Evolutionary conservation across 768 basidiomycete species (phyloP), one percentile per base, ranked within the genome.

Genomic region (Naganishia vishniacii): DNA sequence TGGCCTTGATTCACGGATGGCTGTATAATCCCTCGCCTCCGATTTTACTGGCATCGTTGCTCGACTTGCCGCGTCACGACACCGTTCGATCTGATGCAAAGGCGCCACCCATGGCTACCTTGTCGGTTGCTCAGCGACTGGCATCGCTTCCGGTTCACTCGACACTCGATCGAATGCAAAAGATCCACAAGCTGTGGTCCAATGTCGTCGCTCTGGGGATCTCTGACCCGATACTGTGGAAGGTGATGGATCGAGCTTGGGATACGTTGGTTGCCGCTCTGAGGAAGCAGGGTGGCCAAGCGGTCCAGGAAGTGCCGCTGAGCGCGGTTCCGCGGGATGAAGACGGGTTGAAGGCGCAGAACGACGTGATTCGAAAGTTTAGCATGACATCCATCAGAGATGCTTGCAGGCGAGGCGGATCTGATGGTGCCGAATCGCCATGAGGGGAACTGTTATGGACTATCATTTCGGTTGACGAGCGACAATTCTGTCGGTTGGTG

Each of bases 181-280:
- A 48, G 20, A 81, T 88, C 40, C 82, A 85, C 62, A 87, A 85
- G 7, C 74, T 89, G 32, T 90, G 87, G 86, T 80, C 82, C 64
- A 89, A 89, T 71, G 82, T 82, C 2, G 84, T 84, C 65, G 82
- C 83, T 23, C 80, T 90, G n/a, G 87, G 87, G 3, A 75, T 89
- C 1, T 82, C 81, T 58, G 85, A 88, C 68, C 81, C 83, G 34
- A 79, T 79, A 23, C 77, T 89, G 46, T 90, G 87, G 87, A 80
- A 81, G 25, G 80, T 81, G 20, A 81, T 90, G 65, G 85, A 88
- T 65, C 73, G 82, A 44, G 82, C 84, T 45, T 90, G 87, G 86
- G 53, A 56, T 56, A 37, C 32, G 23, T 40, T 56, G 13, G 53
- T 56, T 1, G 34, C 53, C 3, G 53, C 53, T 20, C 23, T 56